Conservation (phyloP, 495 filamentous ascomycete genomes). For the Daldinia caldariorum region DNA sequence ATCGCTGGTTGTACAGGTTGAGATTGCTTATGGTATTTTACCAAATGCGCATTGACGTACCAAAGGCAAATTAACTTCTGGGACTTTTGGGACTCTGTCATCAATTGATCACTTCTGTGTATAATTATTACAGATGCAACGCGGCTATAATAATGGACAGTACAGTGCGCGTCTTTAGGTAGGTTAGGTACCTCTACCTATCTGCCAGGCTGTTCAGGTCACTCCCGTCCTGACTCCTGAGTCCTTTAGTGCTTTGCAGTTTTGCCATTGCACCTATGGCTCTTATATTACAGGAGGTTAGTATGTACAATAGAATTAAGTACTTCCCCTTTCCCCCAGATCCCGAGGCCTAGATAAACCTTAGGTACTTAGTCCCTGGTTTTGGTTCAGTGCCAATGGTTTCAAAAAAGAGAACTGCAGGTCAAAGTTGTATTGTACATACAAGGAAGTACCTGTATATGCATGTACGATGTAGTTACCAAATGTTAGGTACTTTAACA, state of each 20-base stretch:
- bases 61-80: slow-evolving; percentile 1
- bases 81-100: slow-evolving; percentile 19
- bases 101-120: slow-evolving; percentile 29
- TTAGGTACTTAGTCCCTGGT: too few relatives aligned
- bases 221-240: too few relatives aligned
- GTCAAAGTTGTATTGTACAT: too few relatives aligned
- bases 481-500: too few relatives aligned
- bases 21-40: slow-evolving; percentile 33
- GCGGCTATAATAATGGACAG: neutral
- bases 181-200: too few relatives aligned
- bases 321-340: neutral
- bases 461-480: too few relatives aligned
- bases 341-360: neutral
- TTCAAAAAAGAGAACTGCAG: neutral
- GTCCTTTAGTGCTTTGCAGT: slow-evolving; percentile 10
- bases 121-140: slow-evolving; percentile 19
- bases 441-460: too few relatives aligned
- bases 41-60: slow-evolving; percentile 33
- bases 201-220: neutral
- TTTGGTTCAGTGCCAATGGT: neutral
- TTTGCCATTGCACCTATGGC: neutral
- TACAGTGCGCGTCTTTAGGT: slow-evolving; percentile 17
- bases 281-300: too few relatives aligned
- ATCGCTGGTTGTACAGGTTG: slow-evolving; percentile 46
- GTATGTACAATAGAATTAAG: too few relatives aligned